Base-by-base conservation (phyloP, 139 green algal species). In the Auxenochlorella pyrenoidosa region DNA sequence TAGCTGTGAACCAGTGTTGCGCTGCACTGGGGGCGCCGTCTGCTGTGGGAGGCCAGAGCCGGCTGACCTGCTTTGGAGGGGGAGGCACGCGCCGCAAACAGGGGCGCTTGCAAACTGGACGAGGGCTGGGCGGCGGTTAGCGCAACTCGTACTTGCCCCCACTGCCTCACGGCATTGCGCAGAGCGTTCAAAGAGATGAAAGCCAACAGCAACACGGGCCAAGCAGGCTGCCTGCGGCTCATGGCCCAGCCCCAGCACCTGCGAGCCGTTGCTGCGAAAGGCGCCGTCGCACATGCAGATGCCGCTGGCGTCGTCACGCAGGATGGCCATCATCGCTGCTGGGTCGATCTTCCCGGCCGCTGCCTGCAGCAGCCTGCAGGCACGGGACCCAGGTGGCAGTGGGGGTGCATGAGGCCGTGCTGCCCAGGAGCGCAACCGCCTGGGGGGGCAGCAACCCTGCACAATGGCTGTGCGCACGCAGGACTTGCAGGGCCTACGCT, bases 1-100 rank as follows among this genome's bases (percentile, higher is more conserved):
- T 87, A 43, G 65, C 86, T 5, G 86, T 90, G 75, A 90, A 90
- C 73, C 73, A 90, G 82, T 90, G 86, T 68, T 58, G 84, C 21
- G 72, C 22, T 28, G 32, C 75, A 3, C 44, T 36, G 13, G 41
- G 6, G 0, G 3, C 26, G 21, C 44, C 65, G 13, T 40, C 43
- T 16, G 5, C 82, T 18, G 41, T 30, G 10, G 54, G 30, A 34
- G 30, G 22, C 58, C 28, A 41, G 18, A 87, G 83, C 70, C 36
- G 41, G 70, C 83, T 87, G 47, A 87, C 83, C 83, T 87, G 70
- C 83, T 43, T 22, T 24, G 70, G 34, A 30, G 18, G 54, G 15
- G 54, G 2, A 13, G 54, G 16, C 10, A 30, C 13, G 34, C 22
- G 36, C 30, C 4, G 70, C 10, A 15, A 26, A 51, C 34, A 36